Evolutionary conservation across 148 eudicot genomes (phyloP), one percentile per base, ranked within the genome.

Genomic region (Persicaria maculosa): DNA sequence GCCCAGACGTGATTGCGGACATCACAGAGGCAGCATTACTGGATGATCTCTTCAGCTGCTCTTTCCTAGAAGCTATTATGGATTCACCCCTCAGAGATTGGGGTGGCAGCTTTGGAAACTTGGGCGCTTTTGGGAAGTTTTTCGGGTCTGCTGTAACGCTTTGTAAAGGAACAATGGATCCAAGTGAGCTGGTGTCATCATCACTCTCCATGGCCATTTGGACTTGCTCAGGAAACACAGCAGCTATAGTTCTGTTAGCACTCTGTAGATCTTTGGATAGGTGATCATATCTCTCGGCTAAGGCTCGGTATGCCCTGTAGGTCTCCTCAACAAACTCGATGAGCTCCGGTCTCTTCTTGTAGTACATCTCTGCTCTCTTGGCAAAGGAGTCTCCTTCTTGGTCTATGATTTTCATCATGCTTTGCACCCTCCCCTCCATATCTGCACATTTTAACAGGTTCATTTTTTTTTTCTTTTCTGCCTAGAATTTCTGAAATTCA

Each of bases 321-420:
- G 90, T 80, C 57, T 92, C 99, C 82, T 95, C 99, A 1, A 92
- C 91, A 50, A 86, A 86, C 75, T 58, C 78, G 10, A 89, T 72
- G 0, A 95, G 78, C 82, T 95, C 97, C 15, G 99, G 99, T 68
- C 99, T 80, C 79, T 88, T 92, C 75, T 83, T 83, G 79, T 90
- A 95, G 74, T 91, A 95, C 96, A 92, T 90, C 74, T 95, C 99
- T 69, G 97, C 99, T 78, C 86, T 83, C 73, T 85, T 78, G 9
- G 91, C 87, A 67, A 95, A 95, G 2, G 99, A 82, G 82, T 95
- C 99, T 20, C 96, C 99, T 54, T 92, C 98, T 74, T 95, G 97
- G 31, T 90, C 88, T 55, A 95, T 86, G 75, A 95, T 89, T 68
- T 79, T 85, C 45, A 95, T 73, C 85, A 95, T 88, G 76, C 81